Percentiles rank a stretch among this genome's conserved stretches.
Evolutionary conservation across 2,329 filamentous ascomycete genomes (phyloP).

Genomic region (Leptographium flavum): DNA sequence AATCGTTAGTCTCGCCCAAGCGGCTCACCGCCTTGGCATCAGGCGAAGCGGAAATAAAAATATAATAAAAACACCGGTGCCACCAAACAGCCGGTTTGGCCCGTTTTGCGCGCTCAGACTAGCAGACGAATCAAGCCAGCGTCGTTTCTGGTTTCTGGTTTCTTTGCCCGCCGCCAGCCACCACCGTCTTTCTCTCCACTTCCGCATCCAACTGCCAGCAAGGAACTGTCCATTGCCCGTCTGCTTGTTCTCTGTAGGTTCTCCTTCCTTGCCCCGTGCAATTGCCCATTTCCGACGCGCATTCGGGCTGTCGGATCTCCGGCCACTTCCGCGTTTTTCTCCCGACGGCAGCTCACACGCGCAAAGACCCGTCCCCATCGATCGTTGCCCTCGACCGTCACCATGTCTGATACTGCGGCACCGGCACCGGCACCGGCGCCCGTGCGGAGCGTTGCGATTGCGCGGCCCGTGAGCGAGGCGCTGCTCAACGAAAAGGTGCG

Average conservation of each 20-base stretch:
- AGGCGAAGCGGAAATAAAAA: slow-evolving; percentile 1
- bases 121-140: not conserved
- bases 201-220: no score
- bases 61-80: no score
- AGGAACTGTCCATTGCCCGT: no score
- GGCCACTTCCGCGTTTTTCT: no score
- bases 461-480: slow-evolving; percentile 89
- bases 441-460: slow-evolving; percentile 47
- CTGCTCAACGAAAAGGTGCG: slow-evolving; percentile 96
- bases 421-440: slow-evolving; percentile 41
- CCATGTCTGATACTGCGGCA: slow-evolving; percentile 40
- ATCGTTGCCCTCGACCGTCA: slow-evolving; percentile 10
- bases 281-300: no score
- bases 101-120: slow-evolving; percentile 3
- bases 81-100: slow-evolving; percentile 10
- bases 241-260: no score
- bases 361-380: not conserved
- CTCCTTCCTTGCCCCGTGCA: no score
- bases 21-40: slow-evolving; percentile 27
- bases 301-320: no score
- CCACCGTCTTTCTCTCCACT: no score
- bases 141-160: not conserved
- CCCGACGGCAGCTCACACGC: not conserved
- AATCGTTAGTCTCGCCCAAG: not conserved
- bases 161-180: not conserved